Conservation (phyloP, 768 basidiomycete genomes). For the Pulveroboletus sp. region DNA sequence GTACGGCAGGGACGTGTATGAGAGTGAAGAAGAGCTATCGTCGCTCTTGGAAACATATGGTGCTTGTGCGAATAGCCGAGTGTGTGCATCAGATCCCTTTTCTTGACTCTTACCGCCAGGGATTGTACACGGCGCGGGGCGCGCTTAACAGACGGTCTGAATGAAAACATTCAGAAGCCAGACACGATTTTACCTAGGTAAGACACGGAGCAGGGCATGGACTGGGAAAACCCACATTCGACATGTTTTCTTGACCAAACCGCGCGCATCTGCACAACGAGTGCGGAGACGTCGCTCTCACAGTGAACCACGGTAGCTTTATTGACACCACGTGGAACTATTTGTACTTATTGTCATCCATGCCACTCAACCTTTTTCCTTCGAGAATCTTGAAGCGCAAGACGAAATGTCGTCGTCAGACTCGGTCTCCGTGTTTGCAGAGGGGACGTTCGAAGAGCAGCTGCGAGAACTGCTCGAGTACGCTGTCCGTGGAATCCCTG, state of each 20-base stretch:
- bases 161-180: neutral
- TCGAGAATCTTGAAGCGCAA: conserved; percentile 8
- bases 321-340: conserved; percentile 2
- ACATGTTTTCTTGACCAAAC: neutral
- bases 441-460: conserved; percentile 86
- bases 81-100: neutral
- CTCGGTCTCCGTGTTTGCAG: conserved; percentile 79
- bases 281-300: too few relatives aligned
- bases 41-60: conserved; percentile 2
- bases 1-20: neutral
- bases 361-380: conserved; percentile 5
- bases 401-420: conserved; percentile 63
- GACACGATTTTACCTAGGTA: neutral
- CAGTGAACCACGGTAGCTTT: too few relatives aligned
- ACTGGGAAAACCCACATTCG: neutral
- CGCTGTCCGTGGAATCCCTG: conserved; percentile 57
- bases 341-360: conserved; percentile 20
- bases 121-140: too few relatives aligned
- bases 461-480: conserved; percentile 77
- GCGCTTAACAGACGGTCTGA: neutral
- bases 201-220: neutral
- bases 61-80: neutral
- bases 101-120: neutral
- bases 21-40: neutral
- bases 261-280: too few relatives aligned